A percentile compares a stretch with the other conserved stretches of the same genome.
Evolutionary conservation across 2,329 filamentous ascomycete genomes (phyloP).

Genomic region (Fusarium hostae): DNA sequence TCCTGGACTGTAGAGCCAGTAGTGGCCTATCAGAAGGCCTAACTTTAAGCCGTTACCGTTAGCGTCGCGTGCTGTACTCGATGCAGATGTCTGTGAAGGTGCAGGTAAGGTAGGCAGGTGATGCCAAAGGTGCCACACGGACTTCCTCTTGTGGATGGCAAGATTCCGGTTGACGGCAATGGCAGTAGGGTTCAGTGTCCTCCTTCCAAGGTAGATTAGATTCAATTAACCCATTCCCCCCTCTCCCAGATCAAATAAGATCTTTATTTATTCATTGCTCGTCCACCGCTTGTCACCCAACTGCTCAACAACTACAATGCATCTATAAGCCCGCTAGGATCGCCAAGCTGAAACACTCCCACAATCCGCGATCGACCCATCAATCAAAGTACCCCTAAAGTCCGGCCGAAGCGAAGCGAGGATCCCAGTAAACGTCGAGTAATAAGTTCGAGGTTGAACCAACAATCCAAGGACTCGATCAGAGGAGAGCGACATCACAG

Average conservation of each 20-base stretch:
- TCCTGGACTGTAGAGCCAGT: constrained; percentile 2
- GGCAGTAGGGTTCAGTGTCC: constrained; percentile 2
- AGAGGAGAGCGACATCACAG: constrained; percentile 11
- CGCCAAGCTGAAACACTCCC: constrained; percentile 34
- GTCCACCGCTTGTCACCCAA: not conserved
- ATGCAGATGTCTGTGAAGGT: constrained; percentile 1
- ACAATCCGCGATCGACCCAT: constrained; percentile 24
- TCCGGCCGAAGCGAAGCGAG: constrained; percentile 12
- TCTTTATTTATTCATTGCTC: constrained; percentile 3
- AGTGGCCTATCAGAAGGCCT: constrained; percentile 18
- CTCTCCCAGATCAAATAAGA: constrained; percentile 4
- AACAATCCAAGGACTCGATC: constrained; percentile 11
- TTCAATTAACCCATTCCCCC: not conserved
- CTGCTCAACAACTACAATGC: not conserved
- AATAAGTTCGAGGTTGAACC: constrained; percentile 23
- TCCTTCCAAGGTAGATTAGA: constrained; percentile 20
- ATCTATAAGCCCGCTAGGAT: constrained; percentile 6
- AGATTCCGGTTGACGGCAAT: constrained; percentile 2
- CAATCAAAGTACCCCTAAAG: constrained; percentile 11
- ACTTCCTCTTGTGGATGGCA: constrained; percentile 18
- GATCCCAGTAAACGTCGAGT: constrained; percentile 23
- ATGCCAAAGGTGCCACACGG: constrained; percentile 24
- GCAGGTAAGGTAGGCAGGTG: constrained; percentile 13
- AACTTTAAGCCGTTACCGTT: constrained; percentile 18
- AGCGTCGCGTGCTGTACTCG: constrained; percentile 24